Conservation (phyloP, 2,329 filamentous ascomycete species). For the Phialophora chinensis region DNA sequence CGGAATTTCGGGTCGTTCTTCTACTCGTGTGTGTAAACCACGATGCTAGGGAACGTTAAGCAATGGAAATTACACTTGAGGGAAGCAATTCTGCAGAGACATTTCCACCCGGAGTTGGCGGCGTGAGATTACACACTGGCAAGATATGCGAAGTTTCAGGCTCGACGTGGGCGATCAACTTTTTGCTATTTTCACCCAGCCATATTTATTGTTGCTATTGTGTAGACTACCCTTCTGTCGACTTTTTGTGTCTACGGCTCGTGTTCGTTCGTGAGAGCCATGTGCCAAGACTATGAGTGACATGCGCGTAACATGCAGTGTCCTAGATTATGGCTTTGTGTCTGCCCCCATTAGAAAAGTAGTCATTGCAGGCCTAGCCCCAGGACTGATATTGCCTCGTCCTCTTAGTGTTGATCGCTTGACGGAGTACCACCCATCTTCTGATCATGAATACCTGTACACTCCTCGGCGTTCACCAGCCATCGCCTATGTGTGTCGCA, state of each 20-base stretch:
- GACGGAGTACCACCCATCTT: too few species aligned
- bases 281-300: neutral
- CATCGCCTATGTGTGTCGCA: too few species aligned
- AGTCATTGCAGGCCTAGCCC: too few species aligned
- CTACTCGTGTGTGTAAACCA: slow-evolving; percentile 63
- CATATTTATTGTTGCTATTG: neutral
- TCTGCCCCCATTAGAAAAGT: too few species aligned
- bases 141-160: slow-evolving; percentile 42
- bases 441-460: too few species aligned
- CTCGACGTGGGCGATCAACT: slow-evolving; percentile 43
- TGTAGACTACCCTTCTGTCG: neutral
- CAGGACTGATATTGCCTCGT: too few species aligned
- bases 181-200: slow-evolving; percentile 32
- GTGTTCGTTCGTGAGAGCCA: neutral
- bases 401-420: too few species aligned
- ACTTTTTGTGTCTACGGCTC: neutral
- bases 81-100: slow-evolving; percentile 66
- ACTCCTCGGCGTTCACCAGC: too few species aligned
- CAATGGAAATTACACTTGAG: slow-evolving; percentile 61
- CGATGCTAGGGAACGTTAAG: slow-evolving; percentile 61
- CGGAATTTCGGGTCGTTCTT: slow-evolving; percentile 59
- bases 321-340: too few species aligned
- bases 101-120: slow-evolving; percentile 61
- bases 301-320: neutral
- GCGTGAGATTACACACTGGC: slow-evolving; percentile 58